Evolutionary conservation across 2,329 filamentous ascomycete species (phyloP).

Genomic region (Paramyrothecium sp.): DNA sequence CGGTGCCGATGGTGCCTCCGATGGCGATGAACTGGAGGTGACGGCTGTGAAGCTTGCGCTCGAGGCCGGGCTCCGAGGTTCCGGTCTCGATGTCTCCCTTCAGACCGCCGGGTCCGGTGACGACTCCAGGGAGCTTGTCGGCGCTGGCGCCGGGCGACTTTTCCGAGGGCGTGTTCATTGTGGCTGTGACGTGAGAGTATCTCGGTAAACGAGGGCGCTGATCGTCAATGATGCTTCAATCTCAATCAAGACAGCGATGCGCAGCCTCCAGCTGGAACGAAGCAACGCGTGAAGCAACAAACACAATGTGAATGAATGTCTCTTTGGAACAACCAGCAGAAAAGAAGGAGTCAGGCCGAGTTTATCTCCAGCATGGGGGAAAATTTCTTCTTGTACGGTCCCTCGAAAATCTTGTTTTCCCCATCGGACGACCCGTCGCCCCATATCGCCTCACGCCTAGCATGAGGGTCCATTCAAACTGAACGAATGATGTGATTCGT

Average conservation of each 20-base stretch:
- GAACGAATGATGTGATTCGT: background rate
- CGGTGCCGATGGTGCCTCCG: conserved; percentile 68
- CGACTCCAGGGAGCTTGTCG: conserved; percentile 16
- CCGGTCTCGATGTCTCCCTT: conserved; percentile 35
- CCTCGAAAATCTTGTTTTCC: background rate
- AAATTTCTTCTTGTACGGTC: background rate
- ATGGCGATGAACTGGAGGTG: conserved; percentile 52
- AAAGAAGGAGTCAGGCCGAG: background rate
- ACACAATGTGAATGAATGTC: background rate
- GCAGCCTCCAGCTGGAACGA: background rate
- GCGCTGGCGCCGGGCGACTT: conserved; percentile 25
- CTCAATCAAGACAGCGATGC: background rate
- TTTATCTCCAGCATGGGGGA: background rate
- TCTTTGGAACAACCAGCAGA: background rate
- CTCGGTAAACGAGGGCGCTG: background rate
- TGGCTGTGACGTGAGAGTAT: background rate
- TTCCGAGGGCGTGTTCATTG: conserved; percentile 14
- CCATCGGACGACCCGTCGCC: background rate
- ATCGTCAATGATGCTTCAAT: background rate
- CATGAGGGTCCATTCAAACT: background rate
- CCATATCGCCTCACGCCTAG: background rate
- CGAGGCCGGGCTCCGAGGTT: conserved; percentile 28
- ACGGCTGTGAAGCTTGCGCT: conserved; percentile 33
- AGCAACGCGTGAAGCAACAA: background rate
- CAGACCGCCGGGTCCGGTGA: background rate